A percentile compares a stretch with the other conserved stretches of the same genome.
Evolutionary conservation across 352 stramenopile genomes (phyloP).

Genomic region (Aphanomyces astaci): DNA sequence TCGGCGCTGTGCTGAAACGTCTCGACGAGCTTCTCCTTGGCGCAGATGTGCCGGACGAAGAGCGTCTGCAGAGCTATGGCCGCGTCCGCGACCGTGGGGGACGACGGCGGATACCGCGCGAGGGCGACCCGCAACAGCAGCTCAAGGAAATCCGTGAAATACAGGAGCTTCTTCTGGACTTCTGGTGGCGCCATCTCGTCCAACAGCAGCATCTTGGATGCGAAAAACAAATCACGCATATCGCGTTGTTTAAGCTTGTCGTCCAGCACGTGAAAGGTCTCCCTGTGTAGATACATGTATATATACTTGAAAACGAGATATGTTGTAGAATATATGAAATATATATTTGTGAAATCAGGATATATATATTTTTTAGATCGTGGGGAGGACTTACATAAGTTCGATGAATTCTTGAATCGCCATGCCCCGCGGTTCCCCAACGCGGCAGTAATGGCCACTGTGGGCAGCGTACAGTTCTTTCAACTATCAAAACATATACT

Average conservation of each 20-base stretch:
- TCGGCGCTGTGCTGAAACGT: conserved; percentile 53
- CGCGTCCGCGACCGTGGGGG: conserved; percentile 34
- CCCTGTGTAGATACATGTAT: too few relatives aligned
- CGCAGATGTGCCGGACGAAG: conserved; percentile 56
- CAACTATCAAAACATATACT: too few relatives aligned
- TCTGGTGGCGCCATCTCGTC: conserved; percentile 56
- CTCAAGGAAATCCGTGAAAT: conserved; percentile 73
- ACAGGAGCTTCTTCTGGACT: conserved; percentile 61
- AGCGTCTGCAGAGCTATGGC: conserved; percentile 50
- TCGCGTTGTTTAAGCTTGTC: conserved; percentile 58
- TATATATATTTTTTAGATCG: too few relatives aligned
- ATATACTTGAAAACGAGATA: too few relatives aligned
- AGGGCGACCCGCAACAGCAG: conserved; percentile 50
- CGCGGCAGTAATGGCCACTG: conserved; percentile 65
- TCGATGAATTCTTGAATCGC: conserved; percentile 55
- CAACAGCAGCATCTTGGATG: conserved; percentile 61
- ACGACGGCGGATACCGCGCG: conserved; percentile 47
- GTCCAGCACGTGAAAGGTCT: conserved; percentile 57
- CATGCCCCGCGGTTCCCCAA: conserved; percentile 71
- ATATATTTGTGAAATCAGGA: too few relatives aligned
- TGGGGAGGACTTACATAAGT: conserved; percentile 42
- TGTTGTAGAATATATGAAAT: too few relatives aligned
- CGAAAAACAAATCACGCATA: conserved; percentile 58
- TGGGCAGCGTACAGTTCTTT: conserved; percentile 68
- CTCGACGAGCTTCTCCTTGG: conserved; percentile 50